Evolutionary conservation across 441 rosid species (phyloP), one percentile per base, ranked within the genome.

Genomic region (Mallotus japonicus): DNA sequence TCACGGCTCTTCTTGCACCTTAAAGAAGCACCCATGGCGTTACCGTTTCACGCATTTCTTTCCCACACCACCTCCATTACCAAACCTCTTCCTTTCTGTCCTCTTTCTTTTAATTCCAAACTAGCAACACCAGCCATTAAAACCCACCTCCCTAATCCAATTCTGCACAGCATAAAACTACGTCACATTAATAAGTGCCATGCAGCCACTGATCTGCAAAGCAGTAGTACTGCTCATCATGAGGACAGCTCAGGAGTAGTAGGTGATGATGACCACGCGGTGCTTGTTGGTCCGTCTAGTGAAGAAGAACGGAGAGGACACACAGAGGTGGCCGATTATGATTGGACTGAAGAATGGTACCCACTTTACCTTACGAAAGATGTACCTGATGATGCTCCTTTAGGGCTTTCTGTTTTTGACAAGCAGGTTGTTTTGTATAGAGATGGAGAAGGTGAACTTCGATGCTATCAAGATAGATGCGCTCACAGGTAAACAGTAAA

Each of bases 271-370:
- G 84, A 74, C 56, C 72, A 54, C 0, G 22, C 40, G 24, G 79
- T 81, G 76, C 60, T 84, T 5, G 10, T 75, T 68, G 82, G 73
- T 37, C 77, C 87, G 10, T 50, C 81, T 3, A 73, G 34, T 40
- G 86, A 81, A 73, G 87, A 80, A 68, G 83, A 75, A 49, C 74
- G 74, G 78, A 81, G 65, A 54, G 88, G 84, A 37, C 86, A 87
- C 58, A 81, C 74, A 64, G 73, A 28, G 22, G 88, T 78, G 81
- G 89, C 82, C 0, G 84, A 82, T 24, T 94, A 92, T 71, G 87
- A 94, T 73, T 94, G 98, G 98, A 85, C 85, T 7, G 89, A 94
- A 76, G 98, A 94, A 50, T 90, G 99, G 97, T 94, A 94, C 73
- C 99, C 97, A 10, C 83, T 94, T 80, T 94, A 94, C 72, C 92